Conservation (phyloP, 1,284 basidiomycete species). For the Cutaneotrichosporon mucoides region DNA sequence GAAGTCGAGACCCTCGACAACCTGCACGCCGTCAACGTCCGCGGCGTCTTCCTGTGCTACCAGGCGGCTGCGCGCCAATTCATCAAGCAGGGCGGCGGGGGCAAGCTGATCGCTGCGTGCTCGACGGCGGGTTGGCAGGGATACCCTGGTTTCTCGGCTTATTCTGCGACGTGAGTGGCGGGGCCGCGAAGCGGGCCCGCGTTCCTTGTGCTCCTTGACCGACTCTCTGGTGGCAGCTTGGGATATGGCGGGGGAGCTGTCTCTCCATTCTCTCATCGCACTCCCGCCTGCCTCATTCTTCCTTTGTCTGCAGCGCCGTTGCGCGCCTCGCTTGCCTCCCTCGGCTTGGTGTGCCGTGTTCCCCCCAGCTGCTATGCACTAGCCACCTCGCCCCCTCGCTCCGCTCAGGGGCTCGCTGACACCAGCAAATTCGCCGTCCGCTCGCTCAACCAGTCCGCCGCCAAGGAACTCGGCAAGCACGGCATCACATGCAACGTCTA, state of each 20-base stretch:
- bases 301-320: too few relatives aligned
- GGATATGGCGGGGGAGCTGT: too few relatives aligned
- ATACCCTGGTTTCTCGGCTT: conserved; percentile 29
- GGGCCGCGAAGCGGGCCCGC: background rate
- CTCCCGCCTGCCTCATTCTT: too few relatives aligned
- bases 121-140: conserved; percentile 10
- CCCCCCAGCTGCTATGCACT: too few relatives aligned
- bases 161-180: conserved; percentile 16
- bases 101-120: conserved; percentile 46
- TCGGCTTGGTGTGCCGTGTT: too few relatives aligned
- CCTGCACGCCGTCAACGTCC: conserved; percentile 43
- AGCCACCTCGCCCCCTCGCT: too few relatives aligned
- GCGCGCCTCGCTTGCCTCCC: too few relatives aligned
- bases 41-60: conserved; percentile 48
- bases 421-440: conserved; percentile 53
- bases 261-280: background rate
- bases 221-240: too few relatives aligned
- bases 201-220: background rate
- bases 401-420: conserved; percentile 12
- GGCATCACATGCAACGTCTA: conserved; percentile 57
- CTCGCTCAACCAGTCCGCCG: conserved; percentile 48
- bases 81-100: conserved; percentile 51
- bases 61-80: conserved; percentile 52
- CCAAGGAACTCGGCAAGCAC: conserved; percentile 50
- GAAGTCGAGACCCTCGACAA: conserved; percentile 39